Conservation (phyloP, 148 eudicot species). For the Rhododendron ferrugineum region DNA sequence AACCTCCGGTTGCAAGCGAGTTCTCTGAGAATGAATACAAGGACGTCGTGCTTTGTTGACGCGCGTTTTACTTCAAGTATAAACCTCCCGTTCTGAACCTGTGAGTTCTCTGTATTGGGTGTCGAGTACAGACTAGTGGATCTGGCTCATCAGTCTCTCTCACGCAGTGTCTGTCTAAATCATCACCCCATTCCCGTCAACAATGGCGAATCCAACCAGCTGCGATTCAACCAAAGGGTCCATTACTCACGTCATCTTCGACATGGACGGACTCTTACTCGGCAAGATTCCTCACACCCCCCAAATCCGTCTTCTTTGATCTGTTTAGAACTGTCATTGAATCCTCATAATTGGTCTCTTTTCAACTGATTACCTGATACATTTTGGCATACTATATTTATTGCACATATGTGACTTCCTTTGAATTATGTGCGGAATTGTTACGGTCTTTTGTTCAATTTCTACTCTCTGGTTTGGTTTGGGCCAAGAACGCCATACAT, state of each 20-base stretch:
- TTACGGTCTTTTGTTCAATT: not conserved
- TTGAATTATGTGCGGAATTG: not conserved
- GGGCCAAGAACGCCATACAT: not conserved
- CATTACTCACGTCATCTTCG: slow-evolving; percentile 76
- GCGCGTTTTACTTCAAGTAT: no score
- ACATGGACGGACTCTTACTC: slow-evolving; percentile 88
- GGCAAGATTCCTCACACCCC: slow-evolving; percentile 29
- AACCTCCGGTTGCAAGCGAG: no score
- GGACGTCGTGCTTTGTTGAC: no score
- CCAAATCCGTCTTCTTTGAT: not conserved
- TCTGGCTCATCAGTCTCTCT: no score
- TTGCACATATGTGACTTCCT: not conserved
- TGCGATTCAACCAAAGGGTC: slow-evolving; percentile 25
- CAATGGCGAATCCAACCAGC: slow-evolving; percentile 35
- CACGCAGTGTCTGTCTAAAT: no score
- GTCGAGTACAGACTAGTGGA: no score
- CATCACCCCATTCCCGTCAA: no score
- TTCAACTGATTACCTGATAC: not conserved
- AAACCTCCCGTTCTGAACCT: no score
- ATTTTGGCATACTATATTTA: not conserved
- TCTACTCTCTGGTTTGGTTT: not conserved
- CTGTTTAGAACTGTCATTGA: not conserved
- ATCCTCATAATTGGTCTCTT: not conserved
- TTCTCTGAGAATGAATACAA: no score
- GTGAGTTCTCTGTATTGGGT: no score